A percentile compares a stretch with the other conserved stretches of the same genome.
Conservation (phyloP, 345 rosid genomes). For the Acer campestre region DNA sequence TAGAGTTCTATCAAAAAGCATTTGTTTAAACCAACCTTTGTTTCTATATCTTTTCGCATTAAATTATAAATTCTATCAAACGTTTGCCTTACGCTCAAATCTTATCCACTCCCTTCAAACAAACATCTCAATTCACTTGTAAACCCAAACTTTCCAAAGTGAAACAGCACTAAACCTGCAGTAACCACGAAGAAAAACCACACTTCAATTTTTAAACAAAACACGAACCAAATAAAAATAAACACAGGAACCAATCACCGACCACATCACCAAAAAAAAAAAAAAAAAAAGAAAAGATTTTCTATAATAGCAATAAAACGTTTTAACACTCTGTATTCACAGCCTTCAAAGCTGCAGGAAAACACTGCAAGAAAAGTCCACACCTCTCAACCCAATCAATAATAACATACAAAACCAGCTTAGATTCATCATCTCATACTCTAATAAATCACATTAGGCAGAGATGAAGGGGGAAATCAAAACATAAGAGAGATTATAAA, state of each 20-base stretch:
- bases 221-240: background rate
- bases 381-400: conserved; percentile 36
- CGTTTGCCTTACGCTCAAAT: background rate
- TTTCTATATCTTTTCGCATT: conserved; percentile 12
- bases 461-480: background rate
- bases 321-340: conserved; percentile 15
- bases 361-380: conserved; percentile 44
- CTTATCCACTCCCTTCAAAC: background rate
- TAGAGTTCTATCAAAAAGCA: conserved; percentile 23
- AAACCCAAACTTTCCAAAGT: conserved; percentile 1
- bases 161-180: conserved; percentile 6
- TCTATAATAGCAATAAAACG: conserved; percentile 23
- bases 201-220: conserved; percentile 11
- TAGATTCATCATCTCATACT: conserved; percentile 25
- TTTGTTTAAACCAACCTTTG: background rate
- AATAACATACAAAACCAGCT: conserved; percentile 32
- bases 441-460: background rate
- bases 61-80: conserved; percentile 20
- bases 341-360: conserved; percentile 37
- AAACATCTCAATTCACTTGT: conserved; percentile 2
- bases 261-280: conserved; percentile 12
- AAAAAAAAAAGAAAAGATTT: conserved; percentile 10
- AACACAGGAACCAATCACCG: conserved; percentile 5
- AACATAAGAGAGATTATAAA: too few relatives aligned
- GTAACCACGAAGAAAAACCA: conserved; percentile 19